Base-by-base conservation (phyloP, 2,329 filamentous ascomycete genomes). In the Blumeria hordei region DNA sequence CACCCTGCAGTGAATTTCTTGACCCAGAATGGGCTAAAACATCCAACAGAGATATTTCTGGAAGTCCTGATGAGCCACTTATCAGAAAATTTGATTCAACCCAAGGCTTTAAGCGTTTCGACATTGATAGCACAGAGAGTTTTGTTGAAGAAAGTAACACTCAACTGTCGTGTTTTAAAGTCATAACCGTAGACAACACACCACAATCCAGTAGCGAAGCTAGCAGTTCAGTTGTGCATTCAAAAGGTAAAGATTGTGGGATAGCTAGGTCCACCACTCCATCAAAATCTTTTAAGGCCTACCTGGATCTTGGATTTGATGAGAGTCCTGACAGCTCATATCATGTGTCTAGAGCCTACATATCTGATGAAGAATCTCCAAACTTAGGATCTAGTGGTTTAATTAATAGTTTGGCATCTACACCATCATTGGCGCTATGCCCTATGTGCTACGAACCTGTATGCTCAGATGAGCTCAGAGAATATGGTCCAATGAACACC, bases 361-460 rank as follows among this genome's bases (percentile, higher is more conserved):
- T 14, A 14, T 10, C 18, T 18, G 18, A 6, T 7, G 18, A 43
- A 16, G 39, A 43, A 18, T n/a, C n/a, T n/a, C 12, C 39, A 16
- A n/a, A 43, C 18, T 43, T 16, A n/a, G 5, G 10, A 43, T n/a
- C 39, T n/a, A 18, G 18, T 6, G 18, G 10, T 6, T 10, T 16
- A 8, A 28, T 28, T 28, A 28, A 4, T 28, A 28, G 2, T 28
- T 28, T 28, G 4, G 21, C 21, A 28, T 28, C 21, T 28, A 28
- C 2, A 28, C 39, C 12, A 14, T 2, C 32, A 28, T 10, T 4
- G 28, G n/a, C 44, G 28, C 16, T 8, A 12, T 90, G 85, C 63
- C 80, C 83, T 0, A 76, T 85, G 69, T 90, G 85, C 64, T 72
- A 76, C 12, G 69, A 75, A 45, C 62, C 69, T 2, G 78, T 88